Evolutionary conservation across 2,329 filamentous ascomycete species (phyloP).

Genomic region (Diaporthe vexans): DNA sequence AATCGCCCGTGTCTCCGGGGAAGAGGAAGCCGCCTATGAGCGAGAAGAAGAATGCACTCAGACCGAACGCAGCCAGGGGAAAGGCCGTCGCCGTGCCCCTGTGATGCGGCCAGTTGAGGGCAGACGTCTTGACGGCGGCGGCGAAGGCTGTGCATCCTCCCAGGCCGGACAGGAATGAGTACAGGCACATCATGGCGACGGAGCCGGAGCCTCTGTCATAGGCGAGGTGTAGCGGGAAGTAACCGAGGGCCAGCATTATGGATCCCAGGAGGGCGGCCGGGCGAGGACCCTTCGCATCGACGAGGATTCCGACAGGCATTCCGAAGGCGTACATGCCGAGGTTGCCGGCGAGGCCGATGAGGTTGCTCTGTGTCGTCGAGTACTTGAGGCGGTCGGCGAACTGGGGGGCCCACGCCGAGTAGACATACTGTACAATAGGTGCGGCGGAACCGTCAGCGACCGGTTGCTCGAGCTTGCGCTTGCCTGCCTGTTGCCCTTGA

Average conservation of each 20-base stretch:
- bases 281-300: slow-evolving; percentile 85
- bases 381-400: slow-evolving; percentile 89
- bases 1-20: slow-evolving; percentile 84
- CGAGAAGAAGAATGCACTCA: slow-evolving; percentile 98
- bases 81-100: slow-evolving; percentile 95
- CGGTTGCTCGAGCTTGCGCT: slow-evolving; percentile 1
- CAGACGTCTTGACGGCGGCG: slow-evolving; percentile 87
- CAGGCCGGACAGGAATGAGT: slow-evolving; percentile 86
- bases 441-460: slow-evolving; percentile 37
- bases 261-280: slow-evolving; percentile 83
- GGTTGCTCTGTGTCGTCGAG: slow-evolving; percentile 91
- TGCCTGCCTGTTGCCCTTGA: background rate
- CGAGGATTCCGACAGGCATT: slow-evolving; percentile 88
- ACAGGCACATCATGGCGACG: slow-evolving; percentile 79
- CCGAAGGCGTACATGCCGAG: slow-evolving; percentile 95
- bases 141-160: slow-evolving; percentile 94
- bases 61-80: slow-evolving; percentile 90
- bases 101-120: slow-evolving; percentile 91
- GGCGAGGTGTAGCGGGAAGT: slow-evolving; percentile 86
- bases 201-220: slow-evolving; percentile 77
- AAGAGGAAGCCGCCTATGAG: slow-evolving; percentile 82
- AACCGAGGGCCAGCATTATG: slow-evolving; percentile 80
- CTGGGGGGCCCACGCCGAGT: slow-evolving; percentile 97
- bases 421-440: slow-evolving; percentile 82
- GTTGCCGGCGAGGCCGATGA: slow-evolving; percentile 89